Evolutionary conservation across 2,329 filamentous ascomycete genomes (phyloP).

Genomic region (Pestalotiopsis fici): DNA sequence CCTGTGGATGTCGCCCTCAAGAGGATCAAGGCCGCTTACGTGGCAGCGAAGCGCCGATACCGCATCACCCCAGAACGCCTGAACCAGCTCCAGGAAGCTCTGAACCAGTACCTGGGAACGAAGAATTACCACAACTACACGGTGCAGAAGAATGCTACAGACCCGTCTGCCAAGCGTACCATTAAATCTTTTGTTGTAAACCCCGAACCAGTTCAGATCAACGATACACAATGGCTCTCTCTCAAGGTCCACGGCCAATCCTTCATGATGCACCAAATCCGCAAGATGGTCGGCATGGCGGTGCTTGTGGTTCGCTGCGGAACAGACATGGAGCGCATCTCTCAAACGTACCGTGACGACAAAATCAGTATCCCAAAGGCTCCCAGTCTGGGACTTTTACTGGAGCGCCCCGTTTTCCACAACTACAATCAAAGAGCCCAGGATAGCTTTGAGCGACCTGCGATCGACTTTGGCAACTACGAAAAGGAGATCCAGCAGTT

Average conservation of each 20-base stretch:
- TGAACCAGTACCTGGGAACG: slow-evolving; percentile 79
- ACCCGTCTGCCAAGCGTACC: slow-evolving; percentile 83
- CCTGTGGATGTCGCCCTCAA: slow-evolving; percentile 68
- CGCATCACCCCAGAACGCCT: slow-evolving; percentile 75
- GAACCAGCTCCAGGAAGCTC: slow-evolving; percentile 71
- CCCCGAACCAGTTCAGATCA: slow-evolving; percentile 75
- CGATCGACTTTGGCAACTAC: slow-evolving; percentile 78
- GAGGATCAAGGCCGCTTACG: slow-evolving; percentile 78
- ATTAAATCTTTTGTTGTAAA: slow-evolving; percentile 92
- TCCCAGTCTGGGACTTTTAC: slow-evolving; percentile 80
- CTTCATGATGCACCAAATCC: slow-evolving; percentile 99
- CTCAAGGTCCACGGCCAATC: slow-evolving; percentile 96
- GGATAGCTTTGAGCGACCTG: slow-evolving; percentile 62
- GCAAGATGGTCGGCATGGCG: slow-evolving; percentile 97
- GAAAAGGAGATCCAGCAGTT: slow-evolving; percentile 82
- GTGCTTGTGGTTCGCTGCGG: slow-evolving; percentile 84
- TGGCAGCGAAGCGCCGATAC: slow-evolving; percentile 81
- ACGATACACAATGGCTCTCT: slow-evolving; percentile 92
- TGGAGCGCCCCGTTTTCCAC: slow-evolving; percentile 91
- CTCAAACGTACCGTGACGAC: slow-evolving; percentile 69
- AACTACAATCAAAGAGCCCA: slow-evolving; percentile 78
- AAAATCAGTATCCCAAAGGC: slow-evolving; percentile 92
- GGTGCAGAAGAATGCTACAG: slow-evolving; percentile 78
- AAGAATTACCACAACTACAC: slow-evolving; percentile 98
- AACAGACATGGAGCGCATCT: slow-evolving; percentile 69